Percentiles rank a stretch among this genome's conserved stretches.
phyloP scores from a whole-genome alignment of 371 early-diverging fungal species.

The Coemansia sp. region DNA sequence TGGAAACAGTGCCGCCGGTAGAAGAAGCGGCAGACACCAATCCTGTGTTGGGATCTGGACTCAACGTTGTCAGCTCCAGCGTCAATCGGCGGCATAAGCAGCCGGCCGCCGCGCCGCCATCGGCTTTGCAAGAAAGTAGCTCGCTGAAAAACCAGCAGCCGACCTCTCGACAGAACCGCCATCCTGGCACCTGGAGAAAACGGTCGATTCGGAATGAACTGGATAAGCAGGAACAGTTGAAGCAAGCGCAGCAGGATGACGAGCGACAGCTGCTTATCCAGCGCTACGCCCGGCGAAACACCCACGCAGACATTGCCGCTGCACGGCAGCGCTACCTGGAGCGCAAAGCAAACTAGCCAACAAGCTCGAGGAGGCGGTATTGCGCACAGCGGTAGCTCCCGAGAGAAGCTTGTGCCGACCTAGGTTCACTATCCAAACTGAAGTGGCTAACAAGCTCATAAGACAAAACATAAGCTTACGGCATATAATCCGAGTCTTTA shows the following conservation, averaged over 20 bases:
- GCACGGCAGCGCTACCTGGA: slow-evolving; percentile 33
- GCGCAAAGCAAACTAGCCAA: slow-evolving; percentile 14
- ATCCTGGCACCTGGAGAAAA: neutral
- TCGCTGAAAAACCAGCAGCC: neutral
- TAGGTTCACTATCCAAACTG: neutral
- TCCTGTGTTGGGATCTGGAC: neutral
- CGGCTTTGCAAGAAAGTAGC: neutral
- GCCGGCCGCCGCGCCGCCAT: neutral
- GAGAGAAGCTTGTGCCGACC: too few species aligned
- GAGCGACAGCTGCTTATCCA: slow-evolving; percentile 52
- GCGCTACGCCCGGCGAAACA: slow-evolving; percentile 42
- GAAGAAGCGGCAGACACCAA: slow-evolving; percentile 9
- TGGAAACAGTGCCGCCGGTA: slow-evolving; percentile 50
- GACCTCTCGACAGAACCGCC: too few species aligned
- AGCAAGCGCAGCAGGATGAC: slow-evolving; percentile 57
- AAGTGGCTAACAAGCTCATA: neutral
- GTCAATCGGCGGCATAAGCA: neutral
- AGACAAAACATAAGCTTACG: too few species aligned
- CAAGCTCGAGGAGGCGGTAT: neutral
- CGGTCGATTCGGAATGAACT: slow-evolving; percentile 43
- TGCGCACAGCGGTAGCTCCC: neutral
- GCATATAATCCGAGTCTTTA: too few species aligned
- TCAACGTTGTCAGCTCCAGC: slow-evolving; percentile 1
- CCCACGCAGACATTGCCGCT: slow-evolving; percentile 20
- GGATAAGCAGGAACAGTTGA: slow-evolving; percentile 52